A percentile compares a stretch with the other conserved stretches of the same genome.
Evolutionary conservation across 139 green algal genomes (phyloP).

Genomic region (Spirogloea muscicola): DNA sequence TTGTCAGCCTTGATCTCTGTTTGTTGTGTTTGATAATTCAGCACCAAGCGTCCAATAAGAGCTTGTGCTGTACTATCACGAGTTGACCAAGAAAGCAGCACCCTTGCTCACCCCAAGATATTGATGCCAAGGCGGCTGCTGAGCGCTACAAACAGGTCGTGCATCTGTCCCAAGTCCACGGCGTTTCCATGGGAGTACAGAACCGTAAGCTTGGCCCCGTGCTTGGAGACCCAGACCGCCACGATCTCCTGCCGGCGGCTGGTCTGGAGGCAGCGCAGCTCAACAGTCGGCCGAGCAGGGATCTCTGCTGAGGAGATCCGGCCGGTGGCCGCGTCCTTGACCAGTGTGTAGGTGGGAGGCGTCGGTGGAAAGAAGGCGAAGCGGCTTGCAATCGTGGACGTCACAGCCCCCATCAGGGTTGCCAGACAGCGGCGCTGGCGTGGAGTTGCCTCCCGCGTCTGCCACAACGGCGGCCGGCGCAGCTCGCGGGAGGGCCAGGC

Average conservation of each 20-base stretch:
- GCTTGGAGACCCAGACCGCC: slow-evolving; percentile 56
- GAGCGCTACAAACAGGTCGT: slow-evolving; percentile 74
- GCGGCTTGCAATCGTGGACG: slow-evolving; percentile 32
- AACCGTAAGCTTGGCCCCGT: slow-evolving; percentile 55
- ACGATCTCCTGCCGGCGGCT: slow-evolving; percentile 48
- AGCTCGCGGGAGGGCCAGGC: no score
- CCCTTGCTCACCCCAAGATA: slow-evolving; percentile 56
- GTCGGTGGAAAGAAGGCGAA: slow-evolving; percentile 79
- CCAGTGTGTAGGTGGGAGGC: slow-evolving; percentile 68
- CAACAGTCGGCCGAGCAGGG: slow-evolving; percentile 22
- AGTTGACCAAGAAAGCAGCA: no score
- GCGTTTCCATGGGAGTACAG: slow-evolving; percentile 92
- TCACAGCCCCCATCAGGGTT: slow-evolving; percentile 39
- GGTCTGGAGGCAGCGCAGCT: slow-evolving; percentile 48
- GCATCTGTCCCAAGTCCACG: slow-evolving; percentile 84
- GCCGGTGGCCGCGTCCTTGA: slow-evolving; percentile 21
- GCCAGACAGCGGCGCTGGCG: no score
- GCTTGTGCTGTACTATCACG: no score
- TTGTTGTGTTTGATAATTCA: no score
- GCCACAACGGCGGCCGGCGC: no score
- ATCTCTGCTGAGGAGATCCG: slow-evolving; percentile 26
- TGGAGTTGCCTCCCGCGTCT: no score
- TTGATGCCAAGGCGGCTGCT: slow-evolving; percentile 66
- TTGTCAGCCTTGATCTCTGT: no score
- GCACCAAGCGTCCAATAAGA: no score